Evolutionary conservation across 768 basidiomycete species (phyloP), one percentile per base, ranked within the genome.

Genomic region (Hypholoma sublateritium): DNA sequence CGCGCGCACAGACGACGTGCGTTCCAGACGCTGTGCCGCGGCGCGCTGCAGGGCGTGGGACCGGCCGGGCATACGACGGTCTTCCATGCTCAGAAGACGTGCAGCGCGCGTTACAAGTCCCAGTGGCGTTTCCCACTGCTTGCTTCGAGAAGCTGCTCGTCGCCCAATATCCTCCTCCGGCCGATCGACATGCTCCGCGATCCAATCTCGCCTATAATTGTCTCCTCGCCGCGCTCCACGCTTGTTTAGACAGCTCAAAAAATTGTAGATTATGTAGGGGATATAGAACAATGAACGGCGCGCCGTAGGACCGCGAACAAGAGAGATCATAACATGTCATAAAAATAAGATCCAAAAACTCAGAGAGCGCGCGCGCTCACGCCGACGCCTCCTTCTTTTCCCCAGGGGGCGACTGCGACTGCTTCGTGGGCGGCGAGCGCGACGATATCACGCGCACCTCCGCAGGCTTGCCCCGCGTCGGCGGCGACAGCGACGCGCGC

Each of bases 361-460:
- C n/a, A 53, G 34, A 52, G 22, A 25, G 25, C 16, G 46, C 11
- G 25, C 21, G 25, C 45, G 62, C 28, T n/a, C 42, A 55, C 57
- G 59, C 63, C 12, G 25, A 55, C 57, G 58, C 13, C 17, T 71
- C 68, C 70, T 76, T 79, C 71, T 77, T 75, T 60, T 80, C 78
- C 52, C 25, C 25, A 32, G 74, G 76, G 17, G 80, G 84, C 17
- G 83, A 83, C n/a, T 83, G 75, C 9, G 80, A 76, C 54, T 77
- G 75, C 64, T 86, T 84, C 11, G 74, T 65, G 6, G 75, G 73
- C 17, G 85, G 80, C 52, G 84, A 81, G 51, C 82, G 76, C 41
- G 80, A 77, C 1, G 42, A n/a, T 59, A 71, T 64, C 65, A 80
- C 11, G 25, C 22, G 78, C 51, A 80, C 76, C 35, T 84, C 82